Conservation (phyloP, 2,329 filamentous ascomycete genomes). For the Colletotrichum gloeosporioides region DNA sequence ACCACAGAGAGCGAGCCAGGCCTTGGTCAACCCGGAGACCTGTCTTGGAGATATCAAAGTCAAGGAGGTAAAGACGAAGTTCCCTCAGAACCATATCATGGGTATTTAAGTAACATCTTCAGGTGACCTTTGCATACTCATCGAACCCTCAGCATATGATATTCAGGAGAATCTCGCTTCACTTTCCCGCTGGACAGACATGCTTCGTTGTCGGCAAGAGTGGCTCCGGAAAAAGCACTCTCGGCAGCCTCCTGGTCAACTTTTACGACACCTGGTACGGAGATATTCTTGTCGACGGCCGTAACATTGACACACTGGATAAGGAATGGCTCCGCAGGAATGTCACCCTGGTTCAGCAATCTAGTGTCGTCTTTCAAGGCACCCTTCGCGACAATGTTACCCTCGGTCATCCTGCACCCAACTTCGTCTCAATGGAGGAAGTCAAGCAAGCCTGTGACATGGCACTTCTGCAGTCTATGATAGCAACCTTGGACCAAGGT, state of each 20-base stretch:
- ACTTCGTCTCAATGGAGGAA: constrained; percentile 52
- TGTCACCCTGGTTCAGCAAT: constrained; percentile 82
- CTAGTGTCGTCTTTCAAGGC: constrained; percentile 81
- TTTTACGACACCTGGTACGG: constrained; percentile 76
- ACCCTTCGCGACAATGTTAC: constrained; percentile 80
- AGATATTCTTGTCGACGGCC: constrained; percentile 71
- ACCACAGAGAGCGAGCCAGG: constrained; percentile 24
- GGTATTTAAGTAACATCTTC: neutral
- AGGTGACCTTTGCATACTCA: constrained; percentile 86
- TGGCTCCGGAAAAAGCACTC: constrained; percentile 90
- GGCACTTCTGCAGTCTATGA: constrained; percentile 71
- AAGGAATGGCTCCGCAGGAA: constrained; percentile 77
- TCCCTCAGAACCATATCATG: neutral
- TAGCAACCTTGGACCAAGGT: constrained; percentile 71
- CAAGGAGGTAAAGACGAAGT: constrained; percentile 58
- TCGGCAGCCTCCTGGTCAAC: constrained; percentile 79
- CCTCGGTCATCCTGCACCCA: constrained; percentile 58
- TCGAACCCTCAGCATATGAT: constrained; percentile 66
- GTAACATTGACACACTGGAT: constrained; percentile 66
- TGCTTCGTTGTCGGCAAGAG: constrained; percentile 86
- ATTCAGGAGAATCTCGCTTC: constrained; percentile 67
- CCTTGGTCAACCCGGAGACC: constrained; percentile 15
- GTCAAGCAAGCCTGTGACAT: constrained; percentile 68
- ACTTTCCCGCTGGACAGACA: constrained; percentile 73
- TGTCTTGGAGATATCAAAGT: constrained; percentile 75